Base-by-base conservation (phyloP, 495 filamentous ascomycete genomes). In the Pyrenula aspistea region DNA sequence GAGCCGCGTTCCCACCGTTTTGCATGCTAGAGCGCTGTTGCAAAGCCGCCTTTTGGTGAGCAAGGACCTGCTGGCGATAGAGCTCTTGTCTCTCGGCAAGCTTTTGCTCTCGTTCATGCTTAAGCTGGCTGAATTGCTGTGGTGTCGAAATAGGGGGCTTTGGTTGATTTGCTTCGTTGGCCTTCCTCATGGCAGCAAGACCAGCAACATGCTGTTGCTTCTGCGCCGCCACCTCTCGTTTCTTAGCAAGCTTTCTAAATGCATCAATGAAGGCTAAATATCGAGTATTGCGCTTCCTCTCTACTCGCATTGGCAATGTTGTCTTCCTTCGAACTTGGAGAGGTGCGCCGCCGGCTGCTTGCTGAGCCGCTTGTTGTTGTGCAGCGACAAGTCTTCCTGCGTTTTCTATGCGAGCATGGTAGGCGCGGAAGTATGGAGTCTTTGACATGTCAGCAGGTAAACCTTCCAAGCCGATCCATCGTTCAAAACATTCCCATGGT, bases 401-500 rank as follows among this genome's bases (percentile, higher is more conserved):
- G 25, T 82, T 78, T 60, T 95, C 89, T 52, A 96, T 83, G 49
- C 91, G 77, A 57, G 77, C 77, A 61, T 89, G 85, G 63, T 92
- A 95, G 10, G 87, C 80, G 64, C 88, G 73, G 77, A 96, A 97
- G 66, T 96, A 97, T 42, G 86, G 86, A 2, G 87, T 94, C 70
- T 95, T 94, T 22, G 82, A 82, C 87, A 96, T 93, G 56, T 98
- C 93, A 47, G 81, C 81, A 19, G 91, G 91, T 36, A 95, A 70
- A 2, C 89, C 89, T 71, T 96, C 93, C 10, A 97, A 72, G 55
- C 84, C 82, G 15, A 95, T 83, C 90, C 92, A 97, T 42, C 94
- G 83, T 66, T 98, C 93, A 63, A 97, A 98, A 64, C 93, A 98
- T 71, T 98, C 93, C 93, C 93, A 98, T 2, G 93, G 91, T 2